Evolutionary conservation across 139 green algal species (phyloP).

Genomic region (Protoeuglena noctilucae): DNA sequence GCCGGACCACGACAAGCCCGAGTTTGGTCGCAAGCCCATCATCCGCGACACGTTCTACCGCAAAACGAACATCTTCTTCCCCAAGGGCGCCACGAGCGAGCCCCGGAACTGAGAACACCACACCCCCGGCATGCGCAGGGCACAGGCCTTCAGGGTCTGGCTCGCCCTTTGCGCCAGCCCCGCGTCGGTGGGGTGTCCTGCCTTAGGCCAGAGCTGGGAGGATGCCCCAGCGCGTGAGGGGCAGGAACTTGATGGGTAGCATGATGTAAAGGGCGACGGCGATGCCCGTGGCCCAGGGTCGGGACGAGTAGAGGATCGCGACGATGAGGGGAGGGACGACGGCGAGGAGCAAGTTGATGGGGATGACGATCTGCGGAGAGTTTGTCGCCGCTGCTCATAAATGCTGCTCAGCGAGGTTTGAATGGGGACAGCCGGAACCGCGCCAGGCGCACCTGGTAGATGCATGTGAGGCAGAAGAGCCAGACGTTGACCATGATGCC

Average conservation of each 20-base stretch:
- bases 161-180: too few species aligned
- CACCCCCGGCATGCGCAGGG: too few species aligned
- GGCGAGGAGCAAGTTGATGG: conserved; percentile 1
- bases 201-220: too few species aligned
- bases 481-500: neutral
- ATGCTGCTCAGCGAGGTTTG: too few species aligned
- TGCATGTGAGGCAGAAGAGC: neutral
- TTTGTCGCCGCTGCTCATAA: too few species aligned
- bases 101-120: too few species aligned
- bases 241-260: neutral
- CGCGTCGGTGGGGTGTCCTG: too few species aligned
- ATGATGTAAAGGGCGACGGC: neutral
- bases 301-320: neutral
- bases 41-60: conserved; percentile 62
- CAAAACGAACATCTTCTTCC: conserved; percentile 43
- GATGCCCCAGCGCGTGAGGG: neutral
- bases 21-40: conserved; percentile 48
- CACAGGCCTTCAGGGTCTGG: too few species aligned
- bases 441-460: too few species aligned
- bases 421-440: too few species aligned
- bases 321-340: neutral
- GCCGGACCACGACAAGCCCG: conserved; percentile 38
- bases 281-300: neutral
- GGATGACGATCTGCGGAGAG: neutral
- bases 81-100: too few species aligned